These are phyloP conservation scores for Diutina scorzettiae DNA, from an alignment of 1,139 yeast species.

Conservation along the genomic window DNA sequence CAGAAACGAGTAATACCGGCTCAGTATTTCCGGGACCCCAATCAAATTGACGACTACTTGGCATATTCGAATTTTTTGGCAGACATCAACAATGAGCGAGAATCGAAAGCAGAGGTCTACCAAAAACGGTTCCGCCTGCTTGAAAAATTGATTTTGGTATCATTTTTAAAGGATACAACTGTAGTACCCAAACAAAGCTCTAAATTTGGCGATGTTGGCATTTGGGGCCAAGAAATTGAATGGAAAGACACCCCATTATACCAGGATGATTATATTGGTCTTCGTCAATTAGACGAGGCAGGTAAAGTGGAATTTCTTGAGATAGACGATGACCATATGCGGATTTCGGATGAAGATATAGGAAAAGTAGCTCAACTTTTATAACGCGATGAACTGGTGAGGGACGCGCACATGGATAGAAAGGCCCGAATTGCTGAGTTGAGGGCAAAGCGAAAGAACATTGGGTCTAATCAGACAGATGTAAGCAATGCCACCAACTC, in stretches of 20 bases:
- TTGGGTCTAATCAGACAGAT: not conserved
- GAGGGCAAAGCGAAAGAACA: not conserved
- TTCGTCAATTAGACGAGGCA: slow-evolving; percentile 31
- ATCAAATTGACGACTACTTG: slow-evolving; percentile 34
- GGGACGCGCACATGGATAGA: not conserved
- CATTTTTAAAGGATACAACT: slow-evolving; percentile 51
- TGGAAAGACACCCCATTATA: slow-evolving; percentile 41
- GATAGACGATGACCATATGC: slow-evolving; percentile 60
- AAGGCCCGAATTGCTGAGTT: slow-evolving; percentile 1
- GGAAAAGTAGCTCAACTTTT: not conserved
- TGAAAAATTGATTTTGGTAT: slow-evolving; percentile 44
- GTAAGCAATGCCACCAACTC: not conserved
- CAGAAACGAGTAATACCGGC: slow-evolving; percentile 58
- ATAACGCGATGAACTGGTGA: not conserved
- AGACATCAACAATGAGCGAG: slow-evolving; percentile 49
- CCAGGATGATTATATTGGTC: slow-evolving; percentile 46
- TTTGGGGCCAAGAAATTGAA: slow-evolving; percentile 27
- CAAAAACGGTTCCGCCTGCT: slow-evolving; percentile 27
- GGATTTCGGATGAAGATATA: slow-evolving; percentile 27
- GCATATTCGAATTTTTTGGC: slow-evolving; percentile 45
- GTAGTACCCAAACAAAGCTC: slow-evolving; percentile 66
- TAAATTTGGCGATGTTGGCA: slow-evolving; percentile 48
- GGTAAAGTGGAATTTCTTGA: slow-evolving; percentile 35
- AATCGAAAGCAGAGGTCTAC: slow-evolving; percentile 21
- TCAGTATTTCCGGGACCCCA: slow-evolving; percentile 57